These are phyloP conservation scores for Pontederia crassipes DNA, from an alignment of 176 grass and related monocot genomes.

Conservation along the genomic window DNA sequence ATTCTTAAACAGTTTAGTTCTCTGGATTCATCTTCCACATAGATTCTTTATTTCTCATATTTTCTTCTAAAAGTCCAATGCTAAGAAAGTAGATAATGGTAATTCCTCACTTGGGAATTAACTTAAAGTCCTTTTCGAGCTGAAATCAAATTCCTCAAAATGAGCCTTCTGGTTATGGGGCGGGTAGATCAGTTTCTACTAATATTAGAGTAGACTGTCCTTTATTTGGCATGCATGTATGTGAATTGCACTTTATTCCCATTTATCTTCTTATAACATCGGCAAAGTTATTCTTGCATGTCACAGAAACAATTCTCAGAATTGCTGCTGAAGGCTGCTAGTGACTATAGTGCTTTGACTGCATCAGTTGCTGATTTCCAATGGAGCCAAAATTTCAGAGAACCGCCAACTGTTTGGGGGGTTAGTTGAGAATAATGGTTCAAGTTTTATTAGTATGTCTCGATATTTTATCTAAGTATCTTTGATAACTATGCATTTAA, in stretches of 20 bases:
- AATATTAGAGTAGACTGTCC: no score
- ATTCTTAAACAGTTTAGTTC: no score
- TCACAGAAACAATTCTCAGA: slow-evolving; percentile 96
- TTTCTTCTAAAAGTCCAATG: no score
- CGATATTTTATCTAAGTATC: background rate
- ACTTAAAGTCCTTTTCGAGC: no score
- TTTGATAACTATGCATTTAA: background rate
- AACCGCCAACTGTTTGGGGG: slow-evolving; percentile 89
- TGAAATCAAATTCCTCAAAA: no score
- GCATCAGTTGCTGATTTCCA: slow-evolving; percentile 85
- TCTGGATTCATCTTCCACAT: no score
- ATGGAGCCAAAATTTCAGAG: slow-evolving; percentile 98
- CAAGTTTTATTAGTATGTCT: background rate
- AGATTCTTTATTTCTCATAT: no score
- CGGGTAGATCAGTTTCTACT: no score
- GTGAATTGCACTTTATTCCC: background rate
- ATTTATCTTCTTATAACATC: background rate
- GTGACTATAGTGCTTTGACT: slow-evolving; percentile 88
- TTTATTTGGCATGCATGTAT: no score
- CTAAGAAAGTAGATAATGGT: no score
- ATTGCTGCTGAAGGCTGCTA: slow-evolving; percentile 88
- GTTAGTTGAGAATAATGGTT: slow-evolving; percentile 27
- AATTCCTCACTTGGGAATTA: no score
- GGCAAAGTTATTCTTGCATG: slow-evolving; percentile 12
- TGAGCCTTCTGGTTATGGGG: no score